These are phyloP conservation scores for Collybia sp. DNA, from an alignment of 768 basidiomycete species.

Conservation along the genomic window DNA sequence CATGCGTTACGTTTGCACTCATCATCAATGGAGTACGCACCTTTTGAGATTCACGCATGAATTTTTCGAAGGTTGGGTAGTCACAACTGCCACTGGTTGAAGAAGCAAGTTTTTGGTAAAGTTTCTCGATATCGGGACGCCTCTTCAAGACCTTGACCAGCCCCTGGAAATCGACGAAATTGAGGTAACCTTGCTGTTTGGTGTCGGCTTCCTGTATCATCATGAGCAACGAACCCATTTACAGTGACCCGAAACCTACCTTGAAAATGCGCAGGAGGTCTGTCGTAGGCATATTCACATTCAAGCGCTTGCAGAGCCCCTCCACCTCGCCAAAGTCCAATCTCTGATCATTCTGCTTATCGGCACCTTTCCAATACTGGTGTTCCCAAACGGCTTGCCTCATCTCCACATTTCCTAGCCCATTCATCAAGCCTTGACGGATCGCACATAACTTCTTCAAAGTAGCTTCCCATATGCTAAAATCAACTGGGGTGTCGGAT, in stretches of 20 bases:
- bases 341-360: slow-evolving; percentile 54
- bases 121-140: slow-evolving; percentile 71
- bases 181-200: slow-evolving; percentile 52
- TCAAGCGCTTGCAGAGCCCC: slow-evolving; percentile 65
- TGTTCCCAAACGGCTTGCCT: slow-evolving; percentile 77
- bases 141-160: slow-evolving; percentile 85
- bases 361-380: slow-evolving; percentile 79
- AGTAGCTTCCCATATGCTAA: slow-evolving; percentile 57
- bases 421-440: slow-evolving; percentile 71
- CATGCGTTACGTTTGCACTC: neutral
- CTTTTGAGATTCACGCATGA: slow-evolving; percentile 45
- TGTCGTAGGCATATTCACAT: slow-evolving; percentile 56
- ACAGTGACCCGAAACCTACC: slow-evolving; percentile 25
- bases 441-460: slow-evolving; percentile 64
- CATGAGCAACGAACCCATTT: neutral
- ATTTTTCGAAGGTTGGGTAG: slow-evolving; percentile 35
- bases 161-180: slow-evolving; percentile 76
- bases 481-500: slow-evolving; percentile 52
- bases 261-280: slow-evolving; percentile 60
- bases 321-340: slow-evolving; percentile 74
- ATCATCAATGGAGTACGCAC: slow-evolving; percentile 16
- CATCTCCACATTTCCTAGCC: slow-evolving; percentile 63
- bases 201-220: slow-evolving; percentile 61
- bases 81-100: slow-evolving; percentile 30
- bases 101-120: slow-evolving; percentile 46